A percentile compares a stretch with the other conserved stretches of the same genome.
phyloP scores from a whole-genome alignment of 208 protist species.

The Trypanosoma lewisi region DNA sequence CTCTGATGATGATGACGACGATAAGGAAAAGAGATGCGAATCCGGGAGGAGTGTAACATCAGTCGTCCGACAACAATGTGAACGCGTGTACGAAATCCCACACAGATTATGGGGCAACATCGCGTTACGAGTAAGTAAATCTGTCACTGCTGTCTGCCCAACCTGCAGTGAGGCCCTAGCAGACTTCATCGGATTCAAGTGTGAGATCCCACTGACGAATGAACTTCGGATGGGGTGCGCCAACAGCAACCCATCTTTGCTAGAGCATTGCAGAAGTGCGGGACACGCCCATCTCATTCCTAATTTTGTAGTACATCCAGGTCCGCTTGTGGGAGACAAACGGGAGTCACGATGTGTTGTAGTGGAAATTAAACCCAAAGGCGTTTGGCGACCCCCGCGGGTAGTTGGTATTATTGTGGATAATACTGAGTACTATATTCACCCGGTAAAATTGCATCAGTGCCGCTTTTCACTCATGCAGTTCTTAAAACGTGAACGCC shows the following conservation, averaged over 20 bases:
- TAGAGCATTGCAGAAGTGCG: not conserved
- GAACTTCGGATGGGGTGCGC: constrained; percentile 1
- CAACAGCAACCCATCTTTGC: not conserved
- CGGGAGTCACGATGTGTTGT: constrained; percentile 4
- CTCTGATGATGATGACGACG: constrained; percentile 10
- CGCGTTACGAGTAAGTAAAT: constrained; percentile 16
- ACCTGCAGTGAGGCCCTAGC: constrained; percentile 4
- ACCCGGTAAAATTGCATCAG: constrained; percentile 40
- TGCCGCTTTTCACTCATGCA: constrained; percentile 72
- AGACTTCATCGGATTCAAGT: constrained; percentile 17
- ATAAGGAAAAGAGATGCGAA: not conserved
- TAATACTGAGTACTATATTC: constrained; percentile 35
- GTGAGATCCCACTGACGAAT: constrained; percentile 13
- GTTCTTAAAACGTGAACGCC: constrained; percentile 29
- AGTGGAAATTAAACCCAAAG: constrained; percentile 80
- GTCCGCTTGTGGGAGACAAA: not conserved
- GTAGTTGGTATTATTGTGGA: constrained; percentile 60
- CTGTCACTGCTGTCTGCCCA: constrained; percentile 1
- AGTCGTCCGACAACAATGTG: not conserved
- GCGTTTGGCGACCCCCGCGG: constrained; percentile 46
- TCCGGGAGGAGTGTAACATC: not conserved
- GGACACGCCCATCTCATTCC: constrained; percentile 18
- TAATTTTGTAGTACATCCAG: constrained; percentile 17
- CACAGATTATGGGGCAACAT: not conserved
- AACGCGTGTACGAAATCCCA: not conserved